Evolutionary conservation across 805 yeast genomes (phyloP).

Genomic region (Kluyveromyces siamensis): DNA sequence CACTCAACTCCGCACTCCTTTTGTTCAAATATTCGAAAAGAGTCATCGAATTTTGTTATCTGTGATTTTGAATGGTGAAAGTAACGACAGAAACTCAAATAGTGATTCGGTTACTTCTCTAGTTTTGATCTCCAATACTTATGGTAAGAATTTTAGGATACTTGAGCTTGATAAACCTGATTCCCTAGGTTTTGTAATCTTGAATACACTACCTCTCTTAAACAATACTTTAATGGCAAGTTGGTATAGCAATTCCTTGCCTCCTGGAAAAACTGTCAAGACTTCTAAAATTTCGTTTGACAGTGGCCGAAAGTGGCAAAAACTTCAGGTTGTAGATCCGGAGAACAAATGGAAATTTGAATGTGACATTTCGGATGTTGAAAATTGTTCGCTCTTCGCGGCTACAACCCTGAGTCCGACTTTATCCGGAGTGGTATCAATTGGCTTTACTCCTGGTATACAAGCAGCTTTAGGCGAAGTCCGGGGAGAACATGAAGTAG

Average conservation of each 20-base stretch:
- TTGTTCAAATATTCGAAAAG: constrained; percentile 20
- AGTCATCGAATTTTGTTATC: constrained; percentile 21
- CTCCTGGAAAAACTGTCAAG: neutral
- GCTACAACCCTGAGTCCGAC: constrained; percentile 32
- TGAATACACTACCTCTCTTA: constrained; percentile 7
- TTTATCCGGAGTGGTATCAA: neutral
- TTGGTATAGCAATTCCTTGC: neutral
- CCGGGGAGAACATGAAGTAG: constrained; percentile 7
- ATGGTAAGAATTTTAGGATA: constrained; percentile 22
- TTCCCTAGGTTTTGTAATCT: constrained; percentile 3
- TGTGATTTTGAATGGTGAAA: constrained; percentile 5
- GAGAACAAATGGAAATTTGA: constrained; percentile 29
- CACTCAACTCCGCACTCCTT: constrained; percentile 34
- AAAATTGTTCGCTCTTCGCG: constrained; percentile 43
- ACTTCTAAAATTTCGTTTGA: constrained; percentile 38
- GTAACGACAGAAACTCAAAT: constrained; percentile 7
- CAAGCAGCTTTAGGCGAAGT: constrained; percentile 14
- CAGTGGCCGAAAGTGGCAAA: constrained; percentile 46
- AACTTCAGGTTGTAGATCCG: constrained; percentile 38
- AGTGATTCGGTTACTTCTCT: constrained; percentile 5
- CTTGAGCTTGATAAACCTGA: constrained; percentile 9
- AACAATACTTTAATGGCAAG: constrained; percentile 18
- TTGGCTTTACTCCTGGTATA: constrained; percentile 44
- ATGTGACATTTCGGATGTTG: constrained; percentile 27
- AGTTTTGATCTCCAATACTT: constrained; percentile 22